Evolutionary conservation across 345 rosid genomes (phyloP), one percentile per base, ranked within the genome.

Genomic region (Aquilaria sinensis): DNA sequence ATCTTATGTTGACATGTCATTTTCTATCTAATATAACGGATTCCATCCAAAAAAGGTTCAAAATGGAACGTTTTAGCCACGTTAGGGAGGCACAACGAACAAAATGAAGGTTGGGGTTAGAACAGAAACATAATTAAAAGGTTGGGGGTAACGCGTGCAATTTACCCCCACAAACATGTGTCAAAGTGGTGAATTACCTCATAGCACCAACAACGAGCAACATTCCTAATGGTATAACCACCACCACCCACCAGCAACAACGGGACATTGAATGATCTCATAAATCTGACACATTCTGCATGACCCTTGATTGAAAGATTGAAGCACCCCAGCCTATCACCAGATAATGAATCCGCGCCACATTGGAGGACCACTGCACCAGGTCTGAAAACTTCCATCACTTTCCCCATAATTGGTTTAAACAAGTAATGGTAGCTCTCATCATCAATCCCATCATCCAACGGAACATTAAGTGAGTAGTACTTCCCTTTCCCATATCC

Each of bases 191-290:
- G 23, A 61, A 16, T 45, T 78, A 77, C 85, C 88, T 86, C 88
- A 64, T 84, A 86, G 75, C 89, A 84, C 89, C 89, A 81, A 75
- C 89, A 85, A 4, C 92, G 89, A 60, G 96, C 88, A 51, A 85
- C 92, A 70, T 83, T 85, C 48, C 90, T 77, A 75, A 85, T 82
- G 16, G 92, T 83, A 72, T 83, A 88, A 57, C 88, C 92, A 49
- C 90, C 90, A 47, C 92, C 96, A 29, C 90, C 96, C 47, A 88
- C 58, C 31, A 86, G 78, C 67, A 80, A 71, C 9, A 82, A 62
- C 13, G 90, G 96, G 62, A 84, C 86, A 70, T 86, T 88, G 72
- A 80, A 88, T 6, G 96, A 88, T 76, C 88, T 85, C 86, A 85
- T 81, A 60, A 70, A 88, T 68, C 74, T 71, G 45, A 83, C 88